Percentiles rank a stretch among this genome's conserved stretches.
Conservation (phyloP, 2,329 filamentous ascomycete species). For the Phialemonium atrogriseum region DNA sequence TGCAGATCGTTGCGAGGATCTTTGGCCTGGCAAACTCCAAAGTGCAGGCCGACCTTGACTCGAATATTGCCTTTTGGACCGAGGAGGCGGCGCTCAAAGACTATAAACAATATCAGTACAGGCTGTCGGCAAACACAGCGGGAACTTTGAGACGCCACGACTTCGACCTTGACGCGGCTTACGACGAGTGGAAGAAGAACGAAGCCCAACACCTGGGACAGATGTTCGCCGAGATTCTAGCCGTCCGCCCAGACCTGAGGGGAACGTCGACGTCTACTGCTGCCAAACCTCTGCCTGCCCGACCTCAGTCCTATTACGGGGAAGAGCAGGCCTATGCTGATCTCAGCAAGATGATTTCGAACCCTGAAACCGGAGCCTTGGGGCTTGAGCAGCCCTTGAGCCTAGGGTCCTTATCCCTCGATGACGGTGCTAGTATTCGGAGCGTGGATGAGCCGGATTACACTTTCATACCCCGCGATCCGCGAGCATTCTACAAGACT, state of each 20-base stretch:
- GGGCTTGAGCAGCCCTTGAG: conserved; percentile 60
- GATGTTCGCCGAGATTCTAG: conserved; percentile 87
- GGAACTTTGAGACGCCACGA: conserved; percentile 75
- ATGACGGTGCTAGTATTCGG: conserved; percentile 41
- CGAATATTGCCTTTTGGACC: conserved; percentile 74
- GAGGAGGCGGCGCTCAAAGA: conserved; percentile 86
- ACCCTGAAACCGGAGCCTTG: conserved; percentile 30
- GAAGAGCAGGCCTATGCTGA: conserved; percentile 46
- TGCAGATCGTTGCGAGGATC: conserved; percentile 76
- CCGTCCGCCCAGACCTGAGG: conserved; percentile 75
- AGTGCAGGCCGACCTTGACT: conserved; percentile 80
- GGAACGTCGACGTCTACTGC: conserved; percentile 59
- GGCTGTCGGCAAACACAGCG: conserved; percentile 70
- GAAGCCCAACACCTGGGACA: conserved; percentile 81
- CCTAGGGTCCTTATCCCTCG: conserved; percentile 57
- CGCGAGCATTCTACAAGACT: conserved; percentile 73
- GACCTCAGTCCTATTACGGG: conserved; percentile 33
- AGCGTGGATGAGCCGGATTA: conserved; percentile 60
- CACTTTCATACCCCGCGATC: conserved; percentile 82
- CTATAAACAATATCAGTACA: conserved; percentile 86
- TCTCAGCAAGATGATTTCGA: conserved; percentile 42
- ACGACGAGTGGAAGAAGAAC: conserved; percentile 83
- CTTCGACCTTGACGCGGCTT: conserved; percentile 84
- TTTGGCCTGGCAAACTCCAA: conserved; percentile 74
- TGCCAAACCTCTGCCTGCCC: conserved; percentile 52